These are phyloP conservation scores for Reticulascus tulasneorum DNA, from an alignment of 2,329 filamentous ascomycete genomes.

Conservation along the genomic window DNA sequence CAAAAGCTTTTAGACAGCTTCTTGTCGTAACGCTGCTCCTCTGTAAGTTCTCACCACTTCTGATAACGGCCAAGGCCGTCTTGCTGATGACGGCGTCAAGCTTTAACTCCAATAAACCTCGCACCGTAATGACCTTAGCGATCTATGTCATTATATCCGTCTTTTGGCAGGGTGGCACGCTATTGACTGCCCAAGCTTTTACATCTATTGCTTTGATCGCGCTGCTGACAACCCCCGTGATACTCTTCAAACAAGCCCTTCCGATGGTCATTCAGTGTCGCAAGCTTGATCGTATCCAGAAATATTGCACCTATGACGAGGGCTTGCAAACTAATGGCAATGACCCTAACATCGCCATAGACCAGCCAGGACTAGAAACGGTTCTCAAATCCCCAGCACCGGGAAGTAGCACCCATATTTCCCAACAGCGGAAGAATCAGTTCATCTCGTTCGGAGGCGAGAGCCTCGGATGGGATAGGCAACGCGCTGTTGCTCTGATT, in stretches of 20 bases:
- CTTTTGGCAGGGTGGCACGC: constrained; percentile 17
- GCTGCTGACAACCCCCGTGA: constrained; percentile 16
- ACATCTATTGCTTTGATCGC: constrained; percentile 16
- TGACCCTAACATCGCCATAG: too few species aligned
- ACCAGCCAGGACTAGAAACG: background rate
- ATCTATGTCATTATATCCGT: constrained; percentile 21
- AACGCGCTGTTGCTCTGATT: background rate
- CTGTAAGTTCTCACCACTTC: constrained; percentile 11
- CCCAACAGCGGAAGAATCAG: background rate
- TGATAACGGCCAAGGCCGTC: background rate
- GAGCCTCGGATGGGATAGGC: constrained; percentile 5
- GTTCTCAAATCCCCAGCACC: background rate
- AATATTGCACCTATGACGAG: constrained; percentile 12
- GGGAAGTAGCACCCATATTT: too few species aligned
- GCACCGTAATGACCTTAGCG: constrained; percentile 21
- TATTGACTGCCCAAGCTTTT: constrained; percentile 18
- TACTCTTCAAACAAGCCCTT: constrained; percentile 18
- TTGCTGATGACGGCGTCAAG: constrained; percentile 2
- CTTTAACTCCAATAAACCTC: constrained; percentile 14
- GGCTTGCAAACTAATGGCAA: background rate
- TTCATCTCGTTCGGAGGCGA: background rate
- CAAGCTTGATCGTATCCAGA: constrained; percentile 21
- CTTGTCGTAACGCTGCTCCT: constrained; percentile 17
- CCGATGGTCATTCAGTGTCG: constrained; percentile 16
- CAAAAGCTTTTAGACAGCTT: constrained; percentile 21